These are phyloP conservation scores for Hygrophorus russula DNA, from an alignment of 768 basidiomycete genomes.

Conservation along the genomic window DNA sequence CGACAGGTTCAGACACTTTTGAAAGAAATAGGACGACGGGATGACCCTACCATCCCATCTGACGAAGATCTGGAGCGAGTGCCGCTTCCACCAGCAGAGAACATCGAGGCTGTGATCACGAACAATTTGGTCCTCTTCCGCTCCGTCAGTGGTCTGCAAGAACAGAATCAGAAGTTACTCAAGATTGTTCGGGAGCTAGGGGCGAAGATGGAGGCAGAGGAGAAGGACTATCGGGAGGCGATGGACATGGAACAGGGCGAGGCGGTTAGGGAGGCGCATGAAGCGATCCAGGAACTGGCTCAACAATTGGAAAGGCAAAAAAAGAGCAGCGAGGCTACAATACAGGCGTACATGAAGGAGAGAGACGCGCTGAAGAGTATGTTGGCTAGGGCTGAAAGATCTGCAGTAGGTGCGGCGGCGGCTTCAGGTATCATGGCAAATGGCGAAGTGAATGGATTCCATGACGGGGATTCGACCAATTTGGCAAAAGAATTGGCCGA, in stretches of 20 bases:
- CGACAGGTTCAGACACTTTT: constrained; percentile 74
- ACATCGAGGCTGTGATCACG: constrained; percentile 74
- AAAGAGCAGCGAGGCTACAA: constrained; percentile 53
- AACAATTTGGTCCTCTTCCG: constrained; percentile 83
- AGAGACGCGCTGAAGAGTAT: constrained; percentile 75
- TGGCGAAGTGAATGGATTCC: constrained; percentile 6
- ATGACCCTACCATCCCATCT: constrained; percentile 72
- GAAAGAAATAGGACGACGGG: constrained; percentile 68
- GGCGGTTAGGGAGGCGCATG: constrained; percentile 81
- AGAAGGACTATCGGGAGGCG: constrained; percentile 58
- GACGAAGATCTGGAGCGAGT: constrained; percentile 48
- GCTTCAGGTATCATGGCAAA: constrained; percentile 8
- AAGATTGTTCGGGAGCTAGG: constrained; percentile 78
- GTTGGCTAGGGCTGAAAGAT: constrained; percentile 43
- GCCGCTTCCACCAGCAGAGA: constrained; percentile 29
- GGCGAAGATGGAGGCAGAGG: constrained; percentile 74
- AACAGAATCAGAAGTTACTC: constrained; percentile 84
- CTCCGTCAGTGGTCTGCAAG: constrained; percentile 70
- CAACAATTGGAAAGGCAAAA: constrained; percentile 72
- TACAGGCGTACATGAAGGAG: constrained; percentile 80
- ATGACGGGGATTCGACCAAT: constrained; percentile 20
- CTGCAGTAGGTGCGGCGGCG: constrained; percentile 9
- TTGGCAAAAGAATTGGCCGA: constrained; percentile 54
- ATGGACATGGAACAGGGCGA: constrained; percentile 68
- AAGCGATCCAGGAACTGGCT: constrained; percentile 71